A percentile compares a stretch with the other conserved stretches of the same genome.
Evolutionary conservation across 2,329 filamentous ascomycete genomes (phyloP).

Genomic region (Colletotrichum tofieldiae): DNA sequence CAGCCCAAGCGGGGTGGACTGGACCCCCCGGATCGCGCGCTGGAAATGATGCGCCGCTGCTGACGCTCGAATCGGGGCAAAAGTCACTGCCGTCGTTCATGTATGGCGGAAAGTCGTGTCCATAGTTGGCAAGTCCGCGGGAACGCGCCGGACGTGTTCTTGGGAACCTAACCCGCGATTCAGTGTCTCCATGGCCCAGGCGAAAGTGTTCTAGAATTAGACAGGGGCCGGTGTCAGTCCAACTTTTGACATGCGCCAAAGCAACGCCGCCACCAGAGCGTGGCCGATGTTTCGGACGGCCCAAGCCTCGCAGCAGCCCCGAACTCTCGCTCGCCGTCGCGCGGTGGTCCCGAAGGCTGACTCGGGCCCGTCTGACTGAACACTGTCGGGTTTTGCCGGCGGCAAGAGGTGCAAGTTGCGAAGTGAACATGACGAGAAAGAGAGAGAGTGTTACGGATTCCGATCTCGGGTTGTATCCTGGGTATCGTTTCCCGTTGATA

Average conservation of each 20-base stretch:
- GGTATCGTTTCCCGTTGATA: background rate
- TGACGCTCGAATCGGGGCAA: background rate
- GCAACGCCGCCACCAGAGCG: background rate
- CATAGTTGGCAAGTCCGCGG: background rate
- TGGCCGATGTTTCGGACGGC: slow-evolving; percentile 5
- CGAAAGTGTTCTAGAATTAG: background rate
- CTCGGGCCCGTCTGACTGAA: background rate
- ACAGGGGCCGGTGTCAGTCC: background rate
- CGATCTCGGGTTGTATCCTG: background rate
- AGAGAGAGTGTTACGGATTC: background rate
- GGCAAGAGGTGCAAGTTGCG: background rate
- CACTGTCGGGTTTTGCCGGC: background rate
- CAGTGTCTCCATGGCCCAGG: background rate
- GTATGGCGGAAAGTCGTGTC: background rate
- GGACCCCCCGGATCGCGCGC: background rate
- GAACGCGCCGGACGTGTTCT: background rate
- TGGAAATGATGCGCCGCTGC: background rate
- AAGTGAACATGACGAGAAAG: background rate
- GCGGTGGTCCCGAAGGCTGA: background rate
- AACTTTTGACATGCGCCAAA: slow-evolving; percentile 2
- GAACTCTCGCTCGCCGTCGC: background rate
- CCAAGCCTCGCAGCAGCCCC: background rate
- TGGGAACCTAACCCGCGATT: background rate
- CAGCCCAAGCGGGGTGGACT: background rate
- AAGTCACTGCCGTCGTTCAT: background rate